Evolutionary conservation across 2,329 filamentous ascomycete species (phyloP), one percentile per base, ranked within the genome.

Genomic region (Thelonectria olida): DNA sequence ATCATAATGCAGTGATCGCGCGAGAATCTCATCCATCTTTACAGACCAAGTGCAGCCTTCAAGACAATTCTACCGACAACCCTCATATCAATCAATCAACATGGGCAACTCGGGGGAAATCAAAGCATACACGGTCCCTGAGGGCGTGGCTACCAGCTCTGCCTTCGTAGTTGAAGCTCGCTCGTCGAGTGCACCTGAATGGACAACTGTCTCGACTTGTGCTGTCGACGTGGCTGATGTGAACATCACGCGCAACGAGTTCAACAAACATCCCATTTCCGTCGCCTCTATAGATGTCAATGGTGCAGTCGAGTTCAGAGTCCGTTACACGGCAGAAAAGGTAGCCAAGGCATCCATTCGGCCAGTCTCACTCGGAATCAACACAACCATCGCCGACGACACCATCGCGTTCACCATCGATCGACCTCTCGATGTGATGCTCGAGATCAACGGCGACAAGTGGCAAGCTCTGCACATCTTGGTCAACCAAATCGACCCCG

Each of bases 391-490:
- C 7, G 19, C 54, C 13, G 49, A 31, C 17, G 31, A 45, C n/a
- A 34, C 39, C 8, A 28, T 62, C 42, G 41, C 13, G 15, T 65
- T 65, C 39, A 54, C 23, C n/a, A 49, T 64, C 12, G 42, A 51
- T 20, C 44, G 20, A 19, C 38, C 62, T 13, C 38, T 50, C 3
- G 64, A 67, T 36, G 38, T 65, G 2, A 66, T 67, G 62, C 44
- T 67, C 10, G 54, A 75, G 44, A 53, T 74, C 28, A 73, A 74
- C 48, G 66, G 49, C 7, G 63, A 73, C 48, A 69, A 72, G 13
- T 74, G 68, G 57, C 57, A 73, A 38, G 65, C 62, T 19, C 45
- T 74, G 12, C 73, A 74, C 49, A 31, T 73, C 9, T 58, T 71
- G 9, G 65, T 59, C 27, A 73, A 72, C 55, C 17, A 53, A 7